Evolutionary conservation across 306 rosid genomes (phyloP), one percentile per base, ranked within the genome.

Genomic region (Amphicarpaea edgeworthii): DNA sequence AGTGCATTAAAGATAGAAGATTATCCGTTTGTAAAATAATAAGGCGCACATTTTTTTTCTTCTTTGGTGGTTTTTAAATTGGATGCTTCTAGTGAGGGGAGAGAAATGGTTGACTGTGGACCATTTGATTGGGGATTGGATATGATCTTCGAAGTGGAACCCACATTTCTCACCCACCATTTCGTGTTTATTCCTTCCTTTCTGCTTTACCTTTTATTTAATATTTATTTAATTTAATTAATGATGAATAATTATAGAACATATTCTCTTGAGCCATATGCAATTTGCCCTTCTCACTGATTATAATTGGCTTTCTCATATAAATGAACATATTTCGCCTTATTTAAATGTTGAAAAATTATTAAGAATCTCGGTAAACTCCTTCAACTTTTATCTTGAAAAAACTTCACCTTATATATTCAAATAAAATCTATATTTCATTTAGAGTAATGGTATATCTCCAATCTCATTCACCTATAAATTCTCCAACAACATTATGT

Each of bases 11-110:
- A 80, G 28, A 77, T 12, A 46, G 51, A 54, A 74, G 11, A 37
- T 85, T 85, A 85, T 87, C 87, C 76, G 57, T 24, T 83, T 66
- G 70, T 28, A 8, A 12, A 54, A 43, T 41, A 65, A 55, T 2
- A 50, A 68, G 0, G 43, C 23, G 12, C 37, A 7, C 42, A 58
- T 7, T 17, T 9, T 2, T 17, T 23, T 28, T 10, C 1, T 2
- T 17, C 23, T 46, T 12, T 49, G 7, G 59, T 61, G 40, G 37
- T 30, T 30, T 30, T 30, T 15, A 26, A 26, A 30, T 23, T 61
- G 38, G 59, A 61, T 71, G 75, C 34, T 62, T 34, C 17, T 14
- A 2, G 71, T 5, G 41, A 26, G 41, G 47, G 64, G 19, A 42
- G 38, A 38, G 30, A 75, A 42, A 46, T 47, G 66, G 42, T 49